Evolutionary conservation across 495 filamentous ascomycete species (phyloP), one percentile per base, ranked within the genome.

Genomic region (Apiosordaria backusii): DNA sequence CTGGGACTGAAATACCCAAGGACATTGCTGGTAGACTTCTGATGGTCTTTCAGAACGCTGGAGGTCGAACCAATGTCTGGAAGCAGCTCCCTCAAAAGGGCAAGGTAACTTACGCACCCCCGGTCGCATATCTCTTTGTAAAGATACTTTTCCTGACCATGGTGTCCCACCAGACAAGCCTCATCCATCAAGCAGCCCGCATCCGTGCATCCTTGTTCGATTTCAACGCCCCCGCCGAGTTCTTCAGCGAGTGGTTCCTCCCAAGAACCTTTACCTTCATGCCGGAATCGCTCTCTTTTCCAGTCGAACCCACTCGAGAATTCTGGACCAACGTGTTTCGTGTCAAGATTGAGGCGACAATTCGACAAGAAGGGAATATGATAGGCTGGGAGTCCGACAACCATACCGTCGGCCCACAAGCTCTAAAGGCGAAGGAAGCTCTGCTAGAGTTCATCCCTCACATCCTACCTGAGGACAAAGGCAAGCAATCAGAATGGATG

Each of bases 261-360:
- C 70, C 75, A 66, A 74, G 75, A 61, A 63, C 78, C 60, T 76
- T 76, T 64, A 54, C 71, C 61, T 70, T 71, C 29, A 75, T 67
- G 62, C 75, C 75, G 15, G 66, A 70, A 52, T 74, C 60, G 50
- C 61, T 80, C 10, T 57, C 71, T 59, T 65, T 79, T 52, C 73
- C 76, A 13, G 70, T 80, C 62, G 65, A 75, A 58, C 76, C 74
- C 2, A 78, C 76, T 13, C 77, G 73, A 54, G 69, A 76, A 29
- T 78, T 78, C 66, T 79, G 75, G 59, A 65, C 73, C 64, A 60
- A 70, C 55, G 68, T 78, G 24, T 69, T 78, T 60, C 66, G 53
- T 27, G 70, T 72, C 65, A 79, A 78, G 69, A 74, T 78, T 52
- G 57, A 80, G 45, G 75, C 77, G 1, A 80, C 72, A 45, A 78